Base-by-base conservation (phyloP, 306 rosid genomes). In the Sicyos edulis region DNA sequence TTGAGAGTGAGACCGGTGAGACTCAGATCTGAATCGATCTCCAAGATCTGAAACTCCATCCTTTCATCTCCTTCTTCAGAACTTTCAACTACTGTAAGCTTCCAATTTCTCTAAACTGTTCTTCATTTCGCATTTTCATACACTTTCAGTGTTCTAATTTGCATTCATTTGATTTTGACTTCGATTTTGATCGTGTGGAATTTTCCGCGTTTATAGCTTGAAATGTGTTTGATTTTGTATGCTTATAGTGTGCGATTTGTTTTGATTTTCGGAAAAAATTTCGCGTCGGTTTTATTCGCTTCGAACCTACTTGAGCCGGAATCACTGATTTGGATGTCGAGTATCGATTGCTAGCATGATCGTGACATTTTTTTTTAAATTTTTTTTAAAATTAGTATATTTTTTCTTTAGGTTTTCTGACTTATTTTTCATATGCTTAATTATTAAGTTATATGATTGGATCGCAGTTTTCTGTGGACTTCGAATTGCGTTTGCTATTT, bases 21-120 rank as follows among this genome's bases (percentile, higher is more conserved):
- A 47, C 56, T 4, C 72, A 67, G 72, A 67, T 67, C 72, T 49
- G 42, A 67, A 47, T 7, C 72, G 42, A 21, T 9, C 56, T 47
- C 20, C 72, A 47, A 67, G 14, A 67, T 67, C 72, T 22, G 19
- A 67, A 21, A 0, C 56, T 19, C 54, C 53, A 0, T 2, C n/a
- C 12, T 1, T 3, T 40, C 51, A 3, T 67, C 14, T 1, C 3
- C 11, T 45, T 67, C 19, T 10, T 1, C 45, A 2, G 10, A 2
- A n/a, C 17, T n/a, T 34, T 66, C 42, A 3, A 32, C 10, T 13
- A 13, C 56, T 47, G 72, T 67, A 67, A 67, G 21, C 56, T 45
- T 45, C 56, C 4, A 1, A 2, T 67, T 19, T 67, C 17, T 15
- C 42, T 13, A 13, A 13, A 47, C 22, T 66, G 7, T 20, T 67